A percentile compares a stretch with the other conserved stretches of the same genome.
These are phyloP conservation scores for Cercospora zeina DNA, from an alignment of 2,329 filamentous ascomycete species.

Conservation along the genomic window DNA sequence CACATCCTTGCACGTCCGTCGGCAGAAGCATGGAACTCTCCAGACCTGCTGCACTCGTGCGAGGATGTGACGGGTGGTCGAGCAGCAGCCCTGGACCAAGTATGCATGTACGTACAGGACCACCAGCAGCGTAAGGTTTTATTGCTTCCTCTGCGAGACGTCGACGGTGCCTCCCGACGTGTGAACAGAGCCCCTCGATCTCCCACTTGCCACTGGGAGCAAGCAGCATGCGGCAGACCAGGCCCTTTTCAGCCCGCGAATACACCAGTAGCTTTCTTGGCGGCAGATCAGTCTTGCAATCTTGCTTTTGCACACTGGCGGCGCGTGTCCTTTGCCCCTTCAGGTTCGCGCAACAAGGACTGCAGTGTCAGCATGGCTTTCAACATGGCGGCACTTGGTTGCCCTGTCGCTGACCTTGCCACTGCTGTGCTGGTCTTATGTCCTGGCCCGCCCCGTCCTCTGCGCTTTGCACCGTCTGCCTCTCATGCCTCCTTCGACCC, in stretches of 20 bases:
- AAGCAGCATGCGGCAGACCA: slow-evolving; percentile 2
- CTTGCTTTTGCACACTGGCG: slow-evolving; percentile 15
- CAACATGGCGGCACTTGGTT: slow-evolving; percentile 17
- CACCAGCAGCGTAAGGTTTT: background rate
- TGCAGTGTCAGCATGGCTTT: slow-evolving; percentile 21
- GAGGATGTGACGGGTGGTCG: background rate
- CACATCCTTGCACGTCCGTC: slow-evolving; percentile 5
- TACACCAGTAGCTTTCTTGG: slow-evolving; percentile 14
- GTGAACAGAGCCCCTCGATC: background rate
- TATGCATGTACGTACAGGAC: background rate
- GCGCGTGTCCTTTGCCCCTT: slow-evolving; percentile 16
- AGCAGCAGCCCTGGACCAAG: too few species aligned
- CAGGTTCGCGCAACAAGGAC: slow-evolving; percentile 19
- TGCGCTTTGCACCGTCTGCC: background rate
- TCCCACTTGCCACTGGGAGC: slow-evolving; percentile 11
- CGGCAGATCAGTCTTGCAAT: slow-evolving; percentile 18
- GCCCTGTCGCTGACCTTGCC: slow-evolving; percentile 15
- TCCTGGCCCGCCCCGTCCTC: slow-evolving; percentile 7
- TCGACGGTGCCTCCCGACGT: background rate
- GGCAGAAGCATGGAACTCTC: slow-evolving; percentile 6
- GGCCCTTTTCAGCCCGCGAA: slow-evolving; percentile 1
- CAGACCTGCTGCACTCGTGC: slow-evolving; percentile 1
- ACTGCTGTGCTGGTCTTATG: slow-evolving; percentile 12
- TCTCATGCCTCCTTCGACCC: slow-evolving; percentile 8
- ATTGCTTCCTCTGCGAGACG: slow-evolving; percentile 6